Evolutionary conservation across 2,329 filamentous ascomycete genomes (phyloP).

Genomic region (Cadophora gregata): DNA sequence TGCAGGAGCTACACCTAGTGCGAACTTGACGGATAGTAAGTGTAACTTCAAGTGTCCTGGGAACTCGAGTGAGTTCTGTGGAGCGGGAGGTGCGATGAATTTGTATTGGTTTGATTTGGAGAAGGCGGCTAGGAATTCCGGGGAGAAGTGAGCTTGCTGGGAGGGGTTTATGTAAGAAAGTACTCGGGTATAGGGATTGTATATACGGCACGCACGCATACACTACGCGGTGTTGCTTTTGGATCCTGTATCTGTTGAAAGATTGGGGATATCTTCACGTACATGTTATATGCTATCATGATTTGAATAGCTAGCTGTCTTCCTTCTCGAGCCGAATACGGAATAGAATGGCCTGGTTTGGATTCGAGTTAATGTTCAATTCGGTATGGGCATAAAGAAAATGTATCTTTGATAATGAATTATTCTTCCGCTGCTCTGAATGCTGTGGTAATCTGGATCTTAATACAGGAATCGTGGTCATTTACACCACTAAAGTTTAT

Average conservation of each 20-base stretch:
- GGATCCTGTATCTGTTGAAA: too few species aligned
- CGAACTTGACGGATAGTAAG: constrained; percentile 29
- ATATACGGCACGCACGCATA: not conserved
- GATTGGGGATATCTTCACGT: too few species aligned
- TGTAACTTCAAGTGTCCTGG: constrained; percentile 35
- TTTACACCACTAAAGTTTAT: too few species aligned
- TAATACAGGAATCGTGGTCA: too few species aligned
- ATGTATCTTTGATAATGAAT: too few species aligned
- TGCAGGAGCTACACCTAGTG: constrained; percentile 18
- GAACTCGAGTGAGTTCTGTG: constrained; percentile 44
- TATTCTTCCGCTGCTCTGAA: too few species aligned
- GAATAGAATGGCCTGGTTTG: not conserved
- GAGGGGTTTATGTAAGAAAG: not conserved
- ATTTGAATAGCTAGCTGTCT: not conserved
- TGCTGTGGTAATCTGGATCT: too few species aligned
- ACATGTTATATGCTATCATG: not conserved
- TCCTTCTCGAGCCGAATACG: not conserved
- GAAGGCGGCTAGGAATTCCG: constrained; percentile 30
- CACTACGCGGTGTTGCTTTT: too few species aligned
- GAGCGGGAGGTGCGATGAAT: constrained; percentile 39
- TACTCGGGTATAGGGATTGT: not conserved
- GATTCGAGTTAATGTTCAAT: not conserved
- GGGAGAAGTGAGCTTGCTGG: not conserved
- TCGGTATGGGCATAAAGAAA: not conserved
- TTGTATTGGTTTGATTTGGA: constrained; percentile 36